Evolutionary conservation across 257 asterid species (phyloP).

Genomic region (Solanum clarkiae): DNA sequence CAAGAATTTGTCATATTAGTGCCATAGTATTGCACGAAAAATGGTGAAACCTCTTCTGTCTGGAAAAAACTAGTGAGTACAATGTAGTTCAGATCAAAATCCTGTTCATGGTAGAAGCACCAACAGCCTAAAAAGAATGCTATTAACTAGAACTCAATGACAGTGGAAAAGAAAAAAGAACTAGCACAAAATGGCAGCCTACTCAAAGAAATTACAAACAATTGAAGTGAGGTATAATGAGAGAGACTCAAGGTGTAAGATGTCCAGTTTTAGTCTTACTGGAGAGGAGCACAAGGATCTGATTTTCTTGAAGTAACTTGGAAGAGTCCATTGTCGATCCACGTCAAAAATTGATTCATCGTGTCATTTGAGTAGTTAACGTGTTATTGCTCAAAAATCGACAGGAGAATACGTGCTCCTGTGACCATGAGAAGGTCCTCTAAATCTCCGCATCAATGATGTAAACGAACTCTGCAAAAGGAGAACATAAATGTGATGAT

Average conservation of each 20-base stretch:
- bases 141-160: not conserved
- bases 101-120: not conserved
- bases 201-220: not conserved
- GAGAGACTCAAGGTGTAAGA: not conserved
- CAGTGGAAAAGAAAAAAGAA: not conserved
- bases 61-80: not conserved
- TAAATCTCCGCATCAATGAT: slow-evolving; percentile 53
- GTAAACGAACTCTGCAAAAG: slow-evolving; percentile 43
- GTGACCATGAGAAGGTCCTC: slow-evolving; percentile 71
- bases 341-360: not conserved
- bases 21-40: not conserved
- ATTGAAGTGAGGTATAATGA: not conserved
- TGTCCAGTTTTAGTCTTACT: not conserved
- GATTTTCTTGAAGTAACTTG: not conserved
- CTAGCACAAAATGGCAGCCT: not conserved
- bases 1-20: not conserved
- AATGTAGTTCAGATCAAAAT: not conserved
- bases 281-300: not conserved
- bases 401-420: slow-evolving; percentile 90
- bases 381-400: slow-evolving; percentile 33
- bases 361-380: not conserved
- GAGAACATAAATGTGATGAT: not conserved
- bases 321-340: not conserved
- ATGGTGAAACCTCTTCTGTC: not conserved
- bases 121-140: not conserved